These are phyloP conservation scores for Diversispora eburnea DNA, from an alignment of 192 early-diverging fungal species.

Conservation along the genomic window DNA sequence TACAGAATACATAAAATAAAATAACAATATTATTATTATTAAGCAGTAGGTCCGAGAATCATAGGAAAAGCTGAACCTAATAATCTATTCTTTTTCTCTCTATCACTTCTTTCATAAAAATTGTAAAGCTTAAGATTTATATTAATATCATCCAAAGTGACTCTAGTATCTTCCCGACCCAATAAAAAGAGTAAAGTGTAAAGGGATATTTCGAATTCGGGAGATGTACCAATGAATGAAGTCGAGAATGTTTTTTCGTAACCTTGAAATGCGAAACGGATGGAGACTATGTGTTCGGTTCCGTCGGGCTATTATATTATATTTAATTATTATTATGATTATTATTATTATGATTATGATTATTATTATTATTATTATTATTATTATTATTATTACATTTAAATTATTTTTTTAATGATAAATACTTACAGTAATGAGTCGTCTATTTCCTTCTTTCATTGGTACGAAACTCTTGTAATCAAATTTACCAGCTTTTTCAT, in stretches of 20 bases:
- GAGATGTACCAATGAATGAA: constrained; percentile 28
- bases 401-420: too few relatives aligned
- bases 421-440: neutral
- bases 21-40: too few relatives aligned
- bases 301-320: constrained; percentile 9
- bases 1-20: too few relatives aligned
- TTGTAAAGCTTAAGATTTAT: constrained; percentile 15
- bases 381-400: too few relatives aligned
- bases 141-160: constrained; percentile 12
- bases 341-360: too few relatives aligned
- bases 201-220: constrained; percentile 26
- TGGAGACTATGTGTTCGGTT: constrained; percentile 4
- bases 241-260: constrained; percentile 13
- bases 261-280: constrained; percentile 20
- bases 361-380: too few relatives aligned
- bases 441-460: neutral
- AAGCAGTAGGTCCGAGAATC: neutral
- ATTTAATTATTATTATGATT: neutral
- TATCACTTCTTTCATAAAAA: neutral
- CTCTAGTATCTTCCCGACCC: neutral
- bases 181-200: constrained; percentile 19
- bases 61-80: constrained; percentile 22
- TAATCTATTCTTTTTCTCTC: neutral
- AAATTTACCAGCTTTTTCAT: constrained; percentile 17
- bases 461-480: constrained; percentile 8